A percentile compares a stretch with the other conserved stretches of the same genome.
Evolutionary conservation across 2,329 filamentous ascomycete genomes (phyloP).

Genomic region (Alternaria panax): DNA sequence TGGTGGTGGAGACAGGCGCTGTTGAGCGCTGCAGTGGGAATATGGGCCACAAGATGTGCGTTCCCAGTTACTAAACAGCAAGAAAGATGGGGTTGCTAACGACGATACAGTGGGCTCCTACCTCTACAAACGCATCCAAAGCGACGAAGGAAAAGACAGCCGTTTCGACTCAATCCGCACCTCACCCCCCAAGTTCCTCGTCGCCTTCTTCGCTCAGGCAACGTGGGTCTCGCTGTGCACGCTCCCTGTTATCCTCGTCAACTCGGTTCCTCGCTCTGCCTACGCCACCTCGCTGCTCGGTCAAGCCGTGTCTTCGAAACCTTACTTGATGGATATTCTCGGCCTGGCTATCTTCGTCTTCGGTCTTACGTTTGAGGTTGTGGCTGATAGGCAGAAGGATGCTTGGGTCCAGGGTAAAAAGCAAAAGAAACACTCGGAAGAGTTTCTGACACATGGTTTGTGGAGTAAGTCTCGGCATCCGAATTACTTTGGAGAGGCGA

Average conservation of each 20-base stretch:
- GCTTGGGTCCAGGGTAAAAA: conserved; percentile 68
- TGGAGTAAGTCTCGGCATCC: conserved; percentile 70
- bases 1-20: conserved; percentile 69
- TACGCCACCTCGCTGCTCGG: conserved; percentile 58
- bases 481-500: conserved; percentile 76
- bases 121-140: conserved; percentile 67
- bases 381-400: conserved; percentile 70
- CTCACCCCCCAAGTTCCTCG: conserved; percentile 61
- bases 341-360: conserved; percentile 66
- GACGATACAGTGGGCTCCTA: conserved; percentile 64
- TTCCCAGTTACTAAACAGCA: not conserved
- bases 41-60: conserved; percentile 69
- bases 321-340: conserved; percentile 61
- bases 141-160: conserved; percentile 64
- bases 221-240: conserved; percentile 73
- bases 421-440: conserved; percentile 70
- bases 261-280: conserved; percentile 64
- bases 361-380: conserved; percentile 67
- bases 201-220: conserved; percentile 67
- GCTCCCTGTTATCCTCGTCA: conserved; percentile 69
- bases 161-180: conserved; percentile 64
- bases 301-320: conserved; percentile 48
- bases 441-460: conserved; percentile 69
- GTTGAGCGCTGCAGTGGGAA: conserved; percentile 61
- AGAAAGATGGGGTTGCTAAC: not conserved